phyloP scores from a whole-genome alignment of 108 stramenopile species.

The Fragilaria crotonensis region DNA sequence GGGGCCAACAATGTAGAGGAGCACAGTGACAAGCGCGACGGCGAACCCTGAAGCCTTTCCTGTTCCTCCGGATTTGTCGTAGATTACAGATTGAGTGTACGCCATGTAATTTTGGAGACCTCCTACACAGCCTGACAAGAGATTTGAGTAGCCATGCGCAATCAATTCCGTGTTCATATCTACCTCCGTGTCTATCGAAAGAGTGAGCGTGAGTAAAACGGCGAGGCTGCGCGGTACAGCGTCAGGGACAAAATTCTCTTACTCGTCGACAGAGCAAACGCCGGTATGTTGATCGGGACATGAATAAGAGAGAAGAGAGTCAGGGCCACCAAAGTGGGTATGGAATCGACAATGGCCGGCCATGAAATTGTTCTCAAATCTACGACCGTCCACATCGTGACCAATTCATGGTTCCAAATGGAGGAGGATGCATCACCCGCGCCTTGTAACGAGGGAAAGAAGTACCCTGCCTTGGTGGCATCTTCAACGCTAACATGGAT shows the following conservation, averaged over 20 bases:
- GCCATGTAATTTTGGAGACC: slow-evolving; percentile 76
- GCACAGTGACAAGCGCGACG: slow-evolving; percentile 24
- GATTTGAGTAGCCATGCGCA: slow-evolving; percentile 73
- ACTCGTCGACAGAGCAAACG: slow-evolving; percentile 64
- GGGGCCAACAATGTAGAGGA: slow-evolving; percentile 62
- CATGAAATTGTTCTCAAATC: slow-evolving; percentile 44
- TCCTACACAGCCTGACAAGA: slow-evolving; percentile 48
- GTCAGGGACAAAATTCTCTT: slow-evolving; percentile 10
- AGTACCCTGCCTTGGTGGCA: slow-evolving; percentile 43
- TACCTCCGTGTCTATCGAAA: slow-evolving; percentile 23
- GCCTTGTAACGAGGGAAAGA: slow-evolving; percentile 47
- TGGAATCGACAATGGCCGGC: slow-evolving; percentile 38
- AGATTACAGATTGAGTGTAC: slow-evolving; percentile 59
- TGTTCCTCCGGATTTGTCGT: slow-evolving; percentile 66
- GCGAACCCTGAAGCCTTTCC: slow-evolving; percentile 38
- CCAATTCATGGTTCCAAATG: slow-evolving; percentile 21
- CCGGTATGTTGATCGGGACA: slow-evolving; percentile 83
- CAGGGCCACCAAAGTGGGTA: slow-evolving; percentile 59
- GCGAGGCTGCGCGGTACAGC: background rate
- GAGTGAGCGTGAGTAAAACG: background rate
- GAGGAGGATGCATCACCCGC: slow-evolving; percentile 1
- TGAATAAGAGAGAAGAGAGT: slow-evolving; percentile 69
- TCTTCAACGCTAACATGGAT: slow-evolving; percentile 22
- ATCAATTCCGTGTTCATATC: slow-evolving; percentile 78
- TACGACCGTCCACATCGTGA: slow-evolving; percentile 33